Conservation (phyloP, 2,329 filamentous ascomycete genomes). For the Fusarium bactridioides region DNA sequence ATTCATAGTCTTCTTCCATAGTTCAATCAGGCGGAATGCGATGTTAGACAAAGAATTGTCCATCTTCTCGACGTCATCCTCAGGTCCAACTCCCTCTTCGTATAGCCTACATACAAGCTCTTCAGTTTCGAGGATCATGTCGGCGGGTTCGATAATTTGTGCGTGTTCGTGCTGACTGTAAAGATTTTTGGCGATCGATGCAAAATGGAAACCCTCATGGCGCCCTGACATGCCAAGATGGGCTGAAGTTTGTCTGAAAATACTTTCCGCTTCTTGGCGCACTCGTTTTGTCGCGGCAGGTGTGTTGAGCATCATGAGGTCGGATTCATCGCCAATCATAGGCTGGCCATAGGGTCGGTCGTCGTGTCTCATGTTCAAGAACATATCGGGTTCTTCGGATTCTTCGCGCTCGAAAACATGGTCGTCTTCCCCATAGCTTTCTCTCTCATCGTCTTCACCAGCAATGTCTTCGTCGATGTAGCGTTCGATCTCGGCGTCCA, state of each 20-base stretch:
- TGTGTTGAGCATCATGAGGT: slow-evolving; percentile 64
- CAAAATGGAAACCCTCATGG: slow-evolving; percentile 70
- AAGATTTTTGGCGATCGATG: slow-evolving; percentile 75
- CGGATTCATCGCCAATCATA: slow-evolving; percentile 55
- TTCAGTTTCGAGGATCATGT: slow-evolving; percentile 80
- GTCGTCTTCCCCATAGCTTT: slow-evolving; percentile 53
- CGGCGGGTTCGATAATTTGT: slow-evolving; percentile 71
- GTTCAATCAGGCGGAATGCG: slow-evolving; percentile 58
- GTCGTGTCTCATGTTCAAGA: slow-evolving; percentile 57
- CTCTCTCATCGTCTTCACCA: slow-evolving; percentile 47
- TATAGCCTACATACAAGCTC: slow-evolving; percentile 72
- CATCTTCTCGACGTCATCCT: slow-evolving; percentile 64
- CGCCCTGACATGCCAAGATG: slow-evolving; percentile 51
- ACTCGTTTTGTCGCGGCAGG: slow-evolving; percentile 63
- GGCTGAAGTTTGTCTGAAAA: slow-evolving; percentile 61
- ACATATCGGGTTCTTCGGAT: slow-evolving; percentile 56
- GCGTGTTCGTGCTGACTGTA: slow-evolving; percentile 65
- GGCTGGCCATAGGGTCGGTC: slow-evolving; percentile 50
- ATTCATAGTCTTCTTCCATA: slow-evolving; percentile 65
- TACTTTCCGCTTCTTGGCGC: slow-evolving; percentile 62
- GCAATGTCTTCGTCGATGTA: slow-evolving; percentile 49
- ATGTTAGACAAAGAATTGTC: slow-evolving; percentile 64
- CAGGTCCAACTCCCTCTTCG: slow-evolving; percentile 64
- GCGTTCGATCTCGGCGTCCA: slow-evolving; percentile 49
- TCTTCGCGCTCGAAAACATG: slow-evolving; percentile 50